Conservation (phyloP, 352 stramenopile genomes). For the Globisporangium takayamanum region DNA sequence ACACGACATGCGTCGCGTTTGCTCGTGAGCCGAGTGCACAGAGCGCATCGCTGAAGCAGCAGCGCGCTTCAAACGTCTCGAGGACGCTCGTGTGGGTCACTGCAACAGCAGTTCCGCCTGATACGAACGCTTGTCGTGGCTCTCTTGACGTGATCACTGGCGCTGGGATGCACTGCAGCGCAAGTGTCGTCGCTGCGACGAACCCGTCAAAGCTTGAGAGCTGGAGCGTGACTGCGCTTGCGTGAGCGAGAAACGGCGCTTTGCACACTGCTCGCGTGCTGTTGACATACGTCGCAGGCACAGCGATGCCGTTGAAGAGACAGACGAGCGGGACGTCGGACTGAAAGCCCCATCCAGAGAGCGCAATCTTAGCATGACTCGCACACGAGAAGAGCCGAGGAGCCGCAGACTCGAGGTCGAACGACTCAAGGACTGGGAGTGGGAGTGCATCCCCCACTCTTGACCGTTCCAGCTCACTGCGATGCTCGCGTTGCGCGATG, state of each 20-base stretch:
- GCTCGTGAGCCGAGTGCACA: conserved; percentile 16
- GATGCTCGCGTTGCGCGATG: conserved; percentile 11
- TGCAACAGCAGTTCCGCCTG: conserved; percentile 14
- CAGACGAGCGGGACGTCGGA: conserved; percentile 26
- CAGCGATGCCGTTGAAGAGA: conserved; percentile 25
- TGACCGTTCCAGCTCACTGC: conserved; percentile 40
- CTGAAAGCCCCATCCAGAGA: conserved; percentile 33
- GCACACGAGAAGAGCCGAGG: conserved; percentile 22
- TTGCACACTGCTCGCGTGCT: conserved; percentile 23
- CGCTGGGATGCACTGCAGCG: conserved; percentile 14
- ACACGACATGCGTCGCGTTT: conserved; percentile 17
- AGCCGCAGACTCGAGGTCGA: conserved; percentile 17
- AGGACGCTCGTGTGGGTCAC: conserved; percentile 12
- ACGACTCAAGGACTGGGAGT: conserved; percentile 16
- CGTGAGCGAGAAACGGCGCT: conserved; percentile 17
- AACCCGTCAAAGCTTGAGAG: conserved; percentile 29
- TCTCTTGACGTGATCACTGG: conserved; percentile 17
- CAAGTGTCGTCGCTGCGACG: conserved; percentile 11
- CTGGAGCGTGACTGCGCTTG: conserved; percentile 16
- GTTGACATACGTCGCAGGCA: conserved; percentile 23
- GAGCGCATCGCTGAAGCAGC: conserved; percentile 20
- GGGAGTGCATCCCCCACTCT: conserved; percentile 26
- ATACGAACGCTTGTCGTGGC: conserved; percentile 15
- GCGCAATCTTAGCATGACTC: conserved; percentile 10
- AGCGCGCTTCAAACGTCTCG: conserved; percentile 15